A percentile compares a stretch with the other conserved stretches of the same genome.
phyloP scores from a whole-genome alignment of 495 filamentous ascomycete species.

The Xylaria scruposa region DNA sequence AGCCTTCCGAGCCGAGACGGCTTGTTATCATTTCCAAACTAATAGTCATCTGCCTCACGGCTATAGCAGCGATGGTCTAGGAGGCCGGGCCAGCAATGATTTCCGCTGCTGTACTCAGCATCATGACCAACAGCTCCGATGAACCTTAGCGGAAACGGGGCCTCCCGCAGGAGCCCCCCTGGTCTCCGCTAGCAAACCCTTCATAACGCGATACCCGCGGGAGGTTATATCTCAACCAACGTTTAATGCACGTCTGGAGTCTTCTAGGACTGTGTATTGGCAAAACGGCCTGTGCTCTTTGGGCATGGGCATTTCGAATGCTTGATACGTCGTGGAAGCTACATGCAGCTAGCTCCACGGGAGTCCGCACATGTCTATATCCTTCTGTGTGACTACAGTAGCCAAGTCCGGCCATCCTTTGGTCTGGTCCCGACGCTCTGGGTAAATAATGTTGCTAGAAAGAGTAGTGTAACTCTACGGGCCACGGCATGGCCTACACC shows the following conservation, averaged over 20 bases:
- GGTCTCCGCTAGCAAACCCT: conserved; percentile 15
- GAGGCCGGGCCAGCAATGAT: conserved; percentile 5
- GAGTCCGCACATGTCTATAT: neutral
- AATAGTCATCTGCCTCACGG: neutral
- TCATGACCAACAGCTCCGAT: neutral
- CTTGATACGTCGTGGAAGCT: neutral
- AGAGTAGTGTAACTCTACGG: conserved; percentile 18
- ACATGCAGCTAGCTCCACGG: neutral
- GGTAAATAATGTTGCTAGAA: conserved; percentile 14
- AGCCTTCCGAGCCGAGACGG: conserved; percentile 24
- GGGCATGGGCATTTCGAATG: neutral
- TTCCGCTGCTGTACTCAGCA: conserved; percentile 11
- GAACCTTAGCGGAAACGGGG: conserved; percentile 15
- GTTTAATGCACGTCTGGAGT: neutral
- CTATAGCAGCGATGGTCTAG: neutral
- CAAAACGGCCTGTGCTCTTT: neutral
- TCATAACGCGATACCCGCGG: conserved; percentile 12
- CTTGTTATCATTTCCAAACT: neutral
- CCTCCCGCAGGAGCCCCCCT: conserved; percentile 10
- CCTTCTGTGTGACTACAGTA: conserved; percentile 4
- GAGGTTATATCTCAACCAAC: neutral
- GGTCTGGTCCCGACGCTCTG: conserved; percentile 24
- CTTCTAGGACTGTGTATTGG: neutral
- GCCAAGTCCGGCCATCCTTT: conserved; percentile 13
- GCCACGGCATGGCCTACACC: conserved; percentile 12